Evolutionary conservation across 805 yeast genomes (phyloP).

Genomic region (Schwanniomyces vanrijiae): DNA sequence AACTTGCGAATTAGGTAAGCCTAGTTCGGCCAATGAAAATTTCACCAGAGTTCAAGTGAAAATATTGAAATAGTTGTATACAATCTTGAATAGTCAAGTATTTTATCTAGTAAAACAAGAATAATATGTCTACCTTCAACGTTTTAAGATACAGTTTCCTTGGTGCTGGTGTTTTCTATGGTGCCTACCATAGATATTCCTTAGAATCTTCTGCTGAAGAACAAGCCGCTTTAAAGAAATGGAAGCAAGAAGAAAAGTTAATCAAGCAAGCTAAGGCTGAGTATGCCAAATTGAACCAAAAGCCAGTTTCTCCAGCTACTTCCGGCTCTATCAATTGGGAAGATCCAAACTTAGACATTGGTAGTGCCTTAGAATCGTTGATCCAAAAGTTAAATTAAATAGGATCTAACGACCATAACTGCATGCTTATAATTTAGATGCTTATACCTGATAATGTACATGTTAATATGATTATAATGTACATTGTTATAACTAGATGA

Average conservation of each 20-base stretch:
- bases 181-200: conserved; percentile 78
- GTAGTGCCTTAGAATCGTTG: conserved; percentile 62
- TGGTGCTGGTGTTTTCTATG: conserved; percentile 85
- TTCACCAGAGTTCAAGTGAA: neutral
- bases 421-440: neutral
- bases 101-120: neutral
- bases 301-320: conserved; percentile 35
- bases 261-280: conserved; percentile 88
- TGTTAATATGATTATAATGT: neutral
- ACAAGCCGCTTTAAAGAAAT: conserved; percentile 58
- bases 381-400: conserved; percentile 50
- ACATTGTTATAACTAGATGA: neutral
- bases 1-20: conserved; percentile 2
- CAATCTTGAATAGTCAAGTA: neutral
- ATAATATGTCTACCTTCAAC: conserved; percentile 45
- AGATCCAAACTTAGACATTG: conserved; percentile 89
- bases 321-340: conserved; percentile 69
- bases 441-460: neutral
- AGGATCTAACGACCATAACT: neutral
- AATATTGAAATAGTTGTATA: neutral
- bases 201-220: conserved; percentile 61
- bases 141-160: conserved; percentile 92
- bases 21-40: conserved; percentile 9
- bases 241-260: conserved; percentile 66
- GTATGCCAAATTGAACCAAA: conserved; percentile 63